Evolutionary conservation across 2,329 filamentous ascomycete genomes (phyloP).

Genomic region (Cladophialophora yegresii): DNA sequence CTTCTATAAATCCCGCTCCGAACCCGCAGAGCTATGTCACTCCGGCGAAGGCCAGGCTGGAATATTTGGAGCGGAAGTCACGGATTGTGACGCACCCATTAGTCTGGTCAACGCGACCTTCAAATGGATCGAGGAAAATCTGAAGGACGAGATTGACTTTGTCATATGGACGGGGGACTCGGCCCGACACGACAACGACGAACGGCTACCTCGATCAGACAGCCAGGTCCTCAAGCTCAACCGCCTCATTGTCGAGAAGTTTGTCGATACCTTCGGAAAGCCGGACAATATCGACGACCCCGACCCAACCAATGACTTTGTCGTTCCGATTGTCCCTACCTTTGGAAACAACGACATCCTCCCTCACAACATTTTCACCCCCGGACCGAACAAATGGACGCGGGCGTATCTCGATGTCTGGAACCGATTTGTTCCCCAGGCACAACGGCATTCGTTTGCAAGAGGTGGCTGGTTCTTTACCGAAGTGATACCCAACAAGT

Average conservation of each 20-base stretch:
- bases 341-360: conserved; percentile 98
- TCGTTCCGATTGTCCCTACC: conserved; percentile 81
- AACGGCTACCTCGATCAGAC: conserved; percentile 71
- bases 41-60: conserved; percentile 68
- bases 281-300: conserved; percentile 52
- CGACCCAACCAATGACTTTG: conserved; percentile 59
- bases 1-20: conserved; percentile 76
- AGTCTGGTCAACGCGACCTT: conserved; percentile 85
- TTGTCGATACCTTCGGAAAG: conserved; percentile 70
- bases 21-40: conserved; percentile 73
- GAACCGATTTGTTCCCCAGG: conserved; percentile 84
- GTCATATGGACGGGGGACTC: conserved; percentile 92
- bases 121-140: conserved; percentile 77
- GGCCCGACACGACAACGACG: conserved; percentile 85
- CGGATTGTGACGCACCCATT: conserved; percentile 83
- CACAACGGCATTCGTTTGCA: conserved; percentile 85
- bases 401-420: conserved; percentile 75
- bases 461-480: conserved; percentile 93
- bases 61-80: conserved; percentile 78
- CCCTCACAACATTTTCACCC: conserved; percentile 88
- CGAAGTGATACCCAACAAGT: conserved; percentile 81
- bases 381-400: conserved; percentile 86
- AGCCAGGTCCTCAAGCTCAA: conserved; percentile 79
- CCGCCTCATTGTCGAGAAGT: conserved; percentile 70
- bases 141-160: conserved; percentile 81